Conservation (phyloP, 352 stramenopile genomes). For the Phytopythium kandeliae region DNA sequence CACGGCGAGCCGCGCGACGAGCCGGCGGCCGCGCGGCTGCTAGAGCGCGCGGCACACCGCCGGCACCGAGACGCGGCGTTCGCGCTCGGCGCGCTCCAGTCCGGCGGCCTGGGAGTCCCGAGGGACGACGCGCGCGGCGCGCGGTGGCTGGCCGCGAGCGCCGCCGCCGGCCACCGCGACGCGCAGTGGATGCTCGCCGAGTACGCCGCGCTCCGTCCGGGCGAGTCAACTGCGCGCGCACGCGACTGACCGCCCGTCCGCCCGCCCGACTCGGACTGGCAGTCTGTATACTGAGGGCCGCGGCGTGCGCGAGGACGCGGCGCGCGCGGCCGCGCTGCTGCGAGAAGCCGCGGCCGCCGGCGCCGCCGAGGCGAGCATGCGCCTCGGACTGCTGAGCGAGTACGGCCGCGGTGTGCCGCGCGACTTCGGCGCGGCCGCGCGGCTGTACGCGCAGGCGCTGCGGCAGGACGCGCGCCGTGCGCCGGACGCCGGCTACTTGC, state of each 20-base stretch:
- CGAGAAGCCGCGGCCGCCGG: constrained; percentile 14
- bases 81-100: constrained; percentile 36
- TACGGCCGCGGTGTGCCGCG: constrained; percentile 36
- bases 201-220: constrained; percentile 13
- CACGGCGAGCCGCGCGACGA: constrained; percentile 29
- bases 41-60: constrained; percentile 18
- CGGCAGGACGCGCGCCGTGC: constrained; percentile 12
- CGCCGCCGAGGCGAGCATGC: constrained; percentile 26
- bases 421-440: constrained; percentile 26
- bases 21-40: constrained; percentile 19
- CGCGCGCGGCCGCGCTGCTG: constrained; percentile 26
- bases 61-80: constrained; percentile 40
- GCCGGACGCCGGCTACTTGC: constrained; percentile 47
- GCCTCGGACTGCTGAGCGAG: constrained; percentile 44
- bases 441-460: constrained; percentile 27
- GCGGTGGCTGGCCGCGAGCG: constrained; percentile 32
- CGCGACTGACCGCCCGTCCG: too few relatives aligned
- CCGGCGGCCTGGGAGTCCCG: constrained; percentile 15
- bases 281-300: constrained; percentile 41
- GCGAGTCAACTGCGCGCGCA: too few relatives aligned
- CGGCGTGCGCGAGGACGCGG: constrained; percentile 22
- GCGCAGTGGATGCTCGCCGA: constrained; percentile 50
- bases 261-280: too few relatives aligned
- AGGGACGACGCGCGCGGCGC: constrained; percentile 28
- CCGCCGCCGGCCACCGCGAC: constrained; percentile 27